These are phyloP conservation scores for Beauveria pseudobassiana DNA, from an alignment of 2,329 filamentous ascomycete genomes.

Conservation along the genomic window DNA sequence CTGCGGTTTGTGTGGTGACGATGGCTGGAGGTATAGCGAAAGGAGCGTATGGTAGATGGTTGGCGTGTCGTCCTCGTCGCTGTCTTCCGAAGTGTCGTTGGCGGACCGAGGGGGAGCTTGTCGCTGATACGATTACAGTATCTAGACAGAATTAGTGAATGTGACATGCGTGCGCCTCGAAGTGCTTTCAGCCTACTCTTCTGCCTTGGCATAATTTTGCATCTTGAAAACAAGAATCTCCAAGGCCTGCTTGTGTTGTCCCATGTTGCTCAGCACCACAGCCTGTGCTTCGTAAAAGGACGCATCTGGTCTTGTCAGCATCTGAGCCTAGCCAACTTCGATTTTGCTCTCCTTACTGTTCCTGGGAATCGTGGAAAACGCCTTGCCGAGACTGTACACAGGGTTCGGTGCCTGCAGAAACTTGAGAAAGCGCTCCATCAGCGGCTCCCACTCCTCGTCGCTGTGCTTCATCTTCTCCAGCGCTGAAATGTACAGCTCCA, in stretches of 20 bases:
- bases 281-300: slow-evolving; percentile 85
- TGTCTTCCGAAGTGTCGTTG: slow-evolving; percentile 22
- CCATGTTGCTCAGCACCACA: slow-evolving; percentile 89
- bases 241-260: slow-evolving; percentile 89
- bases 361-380: slow-evolving; percentile 68
- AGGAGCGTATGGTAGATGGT: slow-evolving; percentile 91
- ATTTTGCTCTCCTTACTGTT: slow-evolving; percentile 51
- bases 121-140: slow-evolving; percentile 87
- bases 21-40: slow-evolving; percentile 79
- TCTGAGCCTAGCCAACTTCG: background rate
- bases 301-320: slow-evolving; percentile 49
- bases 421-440: slow-evolving; percentile 59
- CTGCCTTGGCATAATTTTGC: slow-evolving; percentile 77
- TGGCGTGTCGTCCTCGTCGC: slow-evolving; percentile 43
- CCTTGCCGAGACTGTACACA: slow-evolving; percentile 68
- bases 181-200: slow-evolving; percentile 58
- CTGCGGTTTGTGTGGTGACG: slow-evolving; percentile 61
- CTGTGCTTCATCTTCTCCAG: slow-evolving; percentile 35
- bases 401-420: slow-evolving; percentile 71
- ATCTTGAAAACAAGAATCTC: slow-evolving; percentile 97
- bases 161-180: background rate
- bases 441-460: slow-evolving; percentile 45
- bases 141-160: slow-evolving; percentile 31
- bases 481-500: slow-evolving; percentile 61
- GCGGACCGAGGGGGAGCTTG: slow-evolving; percentile 36